phyloP scores from a whole-genome alignment of 1,139 yeast genomes.

The Hemisphaericaspora lyxosophila region DNA sequence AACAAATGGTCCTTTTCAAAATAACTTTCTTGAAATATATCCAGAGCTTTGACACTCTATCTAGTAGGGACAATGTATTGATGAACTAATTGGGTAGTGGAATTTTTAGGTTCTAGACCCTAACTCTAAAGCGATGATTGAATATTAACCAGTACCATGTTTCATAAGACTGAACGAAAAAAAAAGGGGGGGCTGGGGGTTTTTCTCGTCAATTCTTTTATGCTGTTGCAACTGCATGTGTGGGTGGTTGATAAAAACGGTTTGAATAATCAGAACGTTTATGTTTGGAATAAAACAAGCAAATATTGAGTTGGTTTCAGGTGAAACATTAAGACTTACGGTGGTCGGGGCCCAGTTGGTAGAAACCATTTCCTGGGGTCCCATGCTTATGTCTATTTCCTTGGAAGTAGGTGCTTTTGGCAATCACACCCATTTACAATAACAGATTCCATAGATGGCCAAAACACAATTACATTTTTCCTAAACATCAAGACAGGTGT shows the following conservation, averaged over 20 bases:
- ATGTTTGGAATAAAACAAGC: conserved; percentile 32
- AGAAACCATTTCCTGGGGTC: conserved; percentile 40
- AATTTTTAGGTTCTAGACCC: too few species aligned
- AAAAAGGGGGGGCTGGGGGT: too few species aligned
- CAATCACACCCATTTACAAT: conserved; percentile 70
- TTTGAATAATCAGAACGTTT: conserved; percentile 22
- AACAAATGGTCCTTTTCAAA: too few species aligned
- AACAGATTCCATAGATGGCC: conserved; percentile 33
- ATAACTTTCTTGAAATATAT: too few species aligned
- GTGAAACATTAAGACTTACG: conserved; percentile 14
- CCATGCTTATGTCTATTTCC: conserved; percentile 53
- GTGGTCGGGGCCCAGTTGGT: conserved; percentile 17
- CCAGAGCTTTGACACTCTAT: too few species aligned
- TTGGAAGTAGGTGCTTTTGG: conserved; percentile 52
- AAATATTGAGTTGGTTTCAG: conserved; percentile 11
- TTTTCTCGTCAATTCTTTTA: conserved; percentile 16
- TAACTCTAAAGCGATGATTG: too few species aligned
- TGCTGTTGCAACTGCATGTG: conserved; percentile 28
- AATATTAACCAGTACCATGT: too few species aligned
- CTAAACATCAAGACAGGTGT: conserved; percentile 49
- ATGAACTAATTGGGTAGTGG: too few species aligned
- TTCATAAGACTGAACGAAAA: too few species aligned
- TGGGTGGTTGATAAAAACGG: conserved; percentile 30
- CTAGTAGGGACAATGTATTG: too few species aligned
- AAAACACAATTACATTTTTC: conserved; percentile 38